Conservation (phyloP, 306 rosid genomes). For the Styphnolobium japonicum region DNA sequence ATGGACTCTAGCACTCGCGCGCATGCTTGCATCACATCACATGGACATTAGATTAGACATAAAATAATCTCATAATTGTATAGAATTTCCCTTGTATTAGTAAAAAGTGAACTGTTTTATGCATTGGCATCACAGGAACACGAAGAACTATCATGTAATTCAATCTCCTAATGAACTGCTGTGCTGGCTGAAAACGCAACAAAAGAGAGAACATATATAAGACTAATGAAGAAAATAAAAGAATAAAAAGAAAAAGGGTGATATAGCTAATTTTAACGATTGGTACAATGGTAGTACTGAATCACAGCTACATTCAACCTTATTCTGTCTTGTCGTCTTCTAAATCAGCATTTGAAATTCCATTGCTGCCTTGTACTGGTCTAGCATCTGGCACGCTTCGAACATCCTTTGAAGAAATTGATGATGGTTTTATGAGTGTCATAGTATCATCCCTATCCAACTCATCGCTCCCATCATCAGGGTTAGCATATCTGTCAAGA, state of each 20-base stretch:
- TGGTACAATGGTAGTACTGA: slow-evolving; percentile 29
- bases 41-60: slow-evolving; percentile 25
- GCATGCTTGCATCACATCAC: neutral
- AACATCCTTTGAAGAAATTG: slow-evolving; percentile 63
- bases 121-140: neutral
- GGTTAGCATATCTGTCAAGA: slow-evolving; percentile 70
- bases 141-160: slow-evolving; percentile 6
- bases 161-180: slow-evolving; percentile 8
- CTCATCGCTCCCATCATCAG: slow-evolving; percentile 68
- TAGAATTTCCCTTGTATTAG: neutral
- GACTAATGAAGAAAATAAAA: slow-evolving; percentile 3
- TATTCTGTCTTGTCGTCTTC: slow-evolving; percentile 92
- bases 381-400: slow-evolving; percentile 46
- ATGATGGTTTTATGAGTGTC: slow-evolving; percentile 83
- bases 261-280: slow-evolving; percentile 14
- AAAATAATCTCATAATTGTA: slow-evolving; percentile 16
- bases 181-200: slow-evolving; percentile 3
- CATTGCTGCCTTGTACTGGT: slow-evolving; percentile 41
- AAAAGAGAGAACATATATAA: neutral
- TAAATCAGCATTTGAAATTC: slow-evolving; percentile 50
- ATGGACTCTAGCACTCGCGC: neutral
- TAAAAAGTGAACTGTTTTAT: neutral
- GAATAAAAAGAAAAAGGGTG: slow-evolving; percentile 10
- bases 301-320: slow-evolving; percentile 23
- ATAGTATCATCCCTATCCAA: slow-evolving; percentile 84